phyloP scores from a whole-genome alignment of 2,329 filamentous ascomycete species.

The Eurotiales sp. region DNA sequence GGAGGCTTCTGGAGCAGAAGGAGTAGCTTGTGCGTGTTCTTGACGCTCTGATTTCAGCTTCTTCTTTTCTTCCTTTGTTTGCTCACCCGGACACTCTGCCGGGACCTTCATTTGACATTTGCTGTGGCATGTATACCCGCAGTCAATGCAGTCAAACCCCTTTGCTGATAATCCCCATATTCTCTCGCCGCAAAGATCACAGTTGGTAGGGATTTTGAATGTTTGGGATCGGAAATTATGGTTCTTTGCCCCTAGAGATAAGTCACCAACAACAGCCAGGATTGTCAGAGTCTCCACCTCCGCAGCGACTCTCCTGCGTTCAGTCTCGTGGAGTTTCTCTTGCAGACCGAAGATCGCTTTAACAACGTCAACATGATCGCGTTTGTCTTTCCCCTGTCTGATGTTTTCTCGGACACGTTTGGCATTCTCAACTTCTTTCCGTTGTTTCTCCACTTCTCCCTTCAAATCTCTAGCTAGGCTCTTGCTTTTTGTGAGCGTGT shows the following conservation, averaged over 20 bases:
- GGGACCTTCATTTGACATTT: constrained; percentile 99
- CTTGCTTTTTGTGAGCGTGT: constrained; percentile 89
- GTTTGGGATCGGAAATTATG: constrained; percentile 99
- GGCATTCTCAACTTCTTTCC: constrained; percentile 74
- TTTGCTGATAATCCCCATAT: constrained; percentile 98
- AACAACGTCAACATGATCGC: constrained; percentile 83
- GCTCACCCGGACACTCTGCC: constrained; percentile 89
- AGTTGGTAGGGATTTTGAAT: constrained; percentile 98
- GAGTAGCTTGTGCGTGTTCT: constrained; percentile 64
- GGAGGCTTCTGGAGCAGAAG: constrained; percentile 32
- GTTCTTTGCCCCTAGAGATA: constrained; percentile 86
- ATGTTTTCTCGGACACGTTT: constrained; percentile 72
- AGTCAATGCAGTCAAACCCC: constrained; percentile 92
- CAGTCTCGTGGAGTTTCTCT: constrained; percentile 78
- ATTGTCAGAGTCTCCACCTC: constrained; percentile 94
- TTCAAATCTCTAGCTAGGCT: constrained; percentile 73
- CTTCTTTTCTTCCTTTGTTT: constrained; percentile 92
- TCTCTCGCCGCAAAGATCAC: constrained; percentile 90
- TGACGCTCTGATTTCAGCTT: constrained; percentile 85
- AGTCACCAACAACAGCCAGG: constrained; percentile 83
- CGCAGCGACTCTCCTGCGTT: constrained; percentile 77
- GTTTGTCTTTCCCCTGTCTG: constrained; percentile 77
- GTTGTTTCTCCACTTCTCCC: constrained; percentile 79
- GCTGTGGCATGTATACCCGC: constrained; percentile 95
- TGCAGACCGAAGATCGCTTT: constrained; percentile 78